Evolutionary conservation across 1,284 basidiomycete genomes (phyloP), one percentile per base, ranked within the genome.

Genomic region (Coniferiporia sulphurascens): DNA sequence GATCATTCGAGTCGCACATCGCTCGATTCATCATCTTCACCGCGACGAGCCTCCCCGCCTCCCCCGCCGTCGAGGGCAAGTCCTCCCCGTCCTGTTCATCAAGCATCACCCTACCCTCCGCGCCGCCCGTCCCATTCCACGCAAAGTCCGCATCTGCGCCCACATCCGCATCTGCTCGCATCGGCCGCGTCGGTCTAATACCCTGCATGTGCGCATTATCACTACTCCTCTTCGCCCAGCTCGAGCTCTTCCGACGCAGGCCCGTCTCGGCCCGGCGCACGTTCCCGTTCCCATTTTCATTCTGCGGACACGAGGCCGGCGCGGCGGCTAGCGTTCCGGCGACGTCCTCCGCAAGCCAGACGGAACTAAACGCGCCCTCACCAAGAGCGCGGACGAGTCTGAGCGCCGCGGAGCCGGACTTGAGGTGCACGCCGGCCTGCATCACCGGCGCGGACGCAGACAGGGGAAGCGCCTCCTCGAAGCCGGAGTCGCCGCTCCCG

Each of bases 21-120:
- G 78, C 74, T 38, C 85, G 76, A 54, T 86, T 82, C 22, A 93
- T 89, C 78, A 94, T 82, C 78, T 95, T 95, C 67, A 95, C 84
- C 6, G 93, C 93, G 6, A 93, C 91, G 1, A 90, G 68, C 50
- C 78, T 70, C 36, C 27, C 76, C 72, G 59, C 66, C 59, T 57
- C 61, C 44, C 57, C 56, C 53, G 38, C 64, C 55, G 38, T 27
- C 35, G 22, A 5, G 27, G 27, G 27, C 59, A 61, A 64, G 3
- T 61, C 60, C 27, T 60, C 64, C 8, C 66, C 65, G 38, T 63
- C 64, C 41, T 45, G 58, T 44, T 65, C 62, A 41, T 62, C 60
- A 8, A 65, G 54, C 27, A 59, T 55, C 1, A 65, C 55, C 32
- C 64, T 64, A 21, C 45, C 45, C 13, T 49, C 62, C 10, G 61